Evolutionary conservation across 768 basidiomycete genomes (phyloP), one percentile per base, ranked within the genome.

Genomic region (Russula olivacea): DNA sequence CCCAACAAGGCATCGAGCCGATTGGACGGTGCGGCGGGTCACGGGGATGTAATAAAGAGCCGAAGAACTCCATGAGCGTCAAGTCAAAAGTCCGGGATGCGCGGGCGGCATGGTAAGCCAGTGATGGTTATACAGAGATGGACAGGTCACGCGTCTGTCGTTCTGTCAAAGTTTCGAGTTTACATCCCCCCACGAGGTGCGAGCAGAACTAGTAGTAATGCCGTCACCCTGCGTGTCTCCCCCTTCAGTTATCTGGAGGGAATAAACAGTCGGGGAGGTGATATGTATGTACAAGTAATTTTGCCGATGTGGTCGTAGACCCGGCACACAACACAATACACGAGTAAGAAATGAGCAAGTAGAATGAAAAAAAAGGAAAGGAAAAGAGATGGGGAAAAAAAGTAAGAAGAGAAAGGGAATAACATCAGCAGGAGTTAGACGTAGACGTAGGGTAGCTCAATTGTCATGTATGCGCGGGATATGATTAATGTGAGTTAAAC

Each of bases 231-330:
- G 23, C 36, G 17, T 51, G 19, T 45, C 40, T 34, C 9, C 38
- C 43, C 19, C 15, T 55, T 28, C 3, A 28, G 28, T 28, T 28
- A 28, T 28, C 28, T 28, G 28, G 41, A 40, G 34, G 21, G n/a
- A 30, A 45, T 38, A 47, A 52, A 53, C 48, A 17, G 3, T 21
- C 3, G 32, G 12, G 6, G 25, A 34, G 28, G 40, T 51, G 47
- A 23, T 56, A 4, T 45, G 58, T 64, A 64, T 59, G 48, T 64
- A 64, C 63, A 64, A 55, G 48, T 64, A 64, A 64, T 64, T 60
- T 64, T 64, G 63, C 48, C 58, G 19, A 58, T 30, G 56, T 30
- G 14, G 36, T 49, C 34, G 15, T 14, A 55, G 1, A 41, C 32
- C 41, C 55, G 50, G 32, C 43, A 15, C 49, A 54, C 36, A 47